Base-by-base conservation (phyloP, 2,329 filamentous ascomycete species). In the Monilinia fructigena region DNA sequence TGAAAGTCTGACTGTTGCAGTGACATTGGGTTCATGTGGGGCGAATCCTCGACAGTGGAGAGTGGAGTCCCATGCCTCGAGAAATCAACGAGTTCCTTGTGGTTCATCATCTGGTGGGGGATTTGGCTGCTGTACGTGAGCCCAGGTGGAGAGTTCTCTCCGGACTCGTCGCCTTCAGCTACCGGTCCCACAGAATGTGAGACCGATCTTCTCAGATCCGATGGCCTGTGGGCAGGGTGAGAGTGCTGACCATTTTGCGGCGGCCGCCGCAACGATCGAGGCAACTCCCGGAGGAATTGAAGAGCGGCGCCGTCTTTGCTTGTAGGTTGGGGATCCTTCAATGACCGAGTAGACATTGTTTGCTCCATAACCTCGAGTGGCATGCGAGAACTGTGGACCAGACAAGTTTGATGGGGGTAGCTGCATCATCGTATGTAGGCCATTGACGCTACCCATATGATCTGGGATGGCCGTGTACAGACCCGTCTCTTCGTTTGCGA, bases 281-380 rank as follows among this genome's bases (percentile, higher is more conserved):
- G 85, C 83, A 77, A 93, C 86, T 72, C 89, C 87, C 16, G 91
- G 89, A 31, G 94, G 93, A 70, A 98, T 92, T 53, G 94, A 98
- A 47, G 95, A 97, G 70, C 95, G 90, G 72, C 95, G 88, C 78
- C 95, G 87, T 74, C 95, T 88, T 82, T 98, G 95, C 85, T 99
- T 99, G 82, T 99, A 99, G 48, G 95, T 98, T 16, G 95, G 95
- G 38, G 95, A 99, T 59, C 95, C 95, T 81, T 99, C 95, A 76
- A 98, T 95, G 60, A 97, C 93, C 59, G 92, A 94, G 82, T 96
- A 97, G 72, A 95, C 91, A 77, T 92, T 96, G 78, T 89, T 90
- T 55, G 82, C 77, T 68, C 83, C 84, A 72, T 92, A 92, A 50
- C 83, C 81, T 71, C 89, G 83, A 35, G 85, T 82, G 42, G 89